Conservation (phyloP, 2,329 filamentous ascomycete genomes). For the Epicoccum sorghinum region DNA sequence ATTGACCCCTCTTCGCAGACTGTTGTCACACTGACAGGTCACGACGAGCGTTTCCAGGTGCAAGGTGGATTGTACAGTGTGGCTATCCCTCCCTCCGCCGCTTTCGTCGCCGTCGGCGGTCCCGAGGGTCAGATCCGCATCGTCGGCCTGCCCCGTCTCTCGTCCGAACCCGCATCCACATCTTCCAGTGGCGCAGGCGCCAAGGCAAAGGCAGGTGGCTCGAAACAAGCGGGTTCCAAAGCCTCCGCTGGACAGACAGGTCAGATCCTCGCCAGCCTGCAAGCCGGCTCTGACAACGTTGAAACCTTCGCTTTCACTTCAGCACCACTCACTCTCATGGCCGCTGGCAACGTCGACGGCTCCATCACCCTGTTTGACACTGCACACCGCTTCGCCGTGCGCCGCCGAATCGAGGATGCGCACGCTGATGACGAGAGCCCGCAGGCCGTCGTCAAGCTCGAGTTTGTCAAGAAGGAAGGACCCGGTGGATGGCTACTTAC, state of each 20-base stretch:
- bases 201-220: constrained; percentile 56
- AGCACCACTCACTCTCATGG: constrained; percentile 65
- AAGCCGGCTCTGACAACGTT: constrained; percentile 78
- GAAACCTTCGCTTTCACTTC: constrained; percentile 74
- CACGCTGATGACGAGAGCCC: constrained; percentile 76
- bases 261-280: constrained; percentile 80
- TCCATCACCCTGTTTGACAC: constrained; percentile 86
- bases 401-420: constrained; percentile 78
- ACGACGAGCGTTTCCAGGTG: constrained; percentile 89
- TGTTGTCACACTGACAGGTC: constrained; percentile 75
- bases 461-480: constrained; percentile 69
- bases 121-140: constrained; percentile 86
- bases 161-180: constrained; percentile 40
- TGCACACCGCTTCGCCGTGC: constrained; percentile 82
- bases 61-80: constrained; percentile 91
- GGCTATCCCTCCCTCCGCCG: constrained; percentile 78
- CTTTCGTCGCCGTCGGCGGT: constrained; percentile 84
- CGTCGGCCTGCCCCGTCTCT: constrained; percentile 76
- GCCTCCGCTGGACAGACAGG: constrained; percentile 61
- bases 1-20: constrained; percentile 64
- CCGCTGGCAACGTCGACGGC: constrained; percentile 68
- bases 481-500: constrained; percentile 73
- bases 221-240: constrained; percentile 52
- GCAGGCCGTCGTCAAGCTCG: constrained; percentile 89
- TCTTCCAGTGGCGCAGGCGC: constrained; percentile 53